Conservation (phyloP, 2,329 filamentous ascomycete species). For the Trichoderma aggressivum region DNA sequence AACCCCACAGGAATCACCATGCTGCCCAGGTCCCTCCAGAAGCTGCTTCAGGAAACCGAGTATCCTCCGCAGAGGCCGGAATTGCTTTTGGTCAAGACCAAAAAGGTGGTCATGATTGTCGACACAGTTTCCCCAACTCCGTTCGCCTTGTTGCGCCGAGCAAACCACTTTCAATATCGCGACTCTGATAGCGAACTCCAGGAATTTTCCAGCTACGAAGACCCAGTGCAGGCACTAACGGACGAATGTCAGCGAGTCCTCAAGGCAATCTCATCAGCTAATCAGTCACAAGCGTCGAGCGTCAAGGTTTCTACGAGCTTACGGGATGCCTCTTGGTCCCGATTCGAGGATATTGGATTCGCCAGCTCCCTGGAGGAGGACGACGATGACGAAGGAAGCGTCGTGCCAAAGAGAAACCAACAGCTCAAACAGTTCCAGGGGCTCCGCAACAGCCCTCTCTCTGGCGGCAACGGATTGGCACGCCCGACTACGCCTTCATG, state of each 20-base stretch:
- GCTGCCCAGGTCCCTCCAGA: conserved; percentile 86
- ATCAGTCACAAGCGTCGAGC: conserved; percentile 75
- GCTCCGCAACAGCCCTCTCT: conserved; percentile 63
- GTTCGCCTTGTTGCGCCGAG: conserved; percentile 82
- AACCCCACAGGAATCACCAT: conserved; percentile 75
- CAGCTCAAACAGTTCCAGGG: conserved; percentile 36
- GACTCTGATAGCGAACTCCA: conserved; percentile 83
- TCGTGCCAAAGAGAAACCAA: conserved; percentile 37
- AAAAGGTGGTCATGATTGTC: conserved; percentile 95
- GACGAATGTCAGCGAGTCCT: conserved; percentile 93
- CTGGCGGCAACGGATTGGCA: conserved; percentile 60
- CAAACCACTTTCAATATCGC: conserved; percentile 92
- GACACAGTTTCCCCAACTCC: conserved; percentile 92
- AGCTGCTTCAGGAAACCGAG: conserved; percentile 85
- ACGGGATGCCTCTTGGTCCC: conserved; percentile 89
- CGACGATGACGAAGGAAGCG: conserved; percentile 59
- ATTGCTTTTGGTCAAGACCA: conserved; percentile 74
- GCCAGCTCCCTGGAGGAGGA: conserved; percentile 70
- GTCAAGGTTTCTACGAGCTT: conserved; percentile 69
- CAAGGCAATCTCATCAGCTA: conserved; percentile 80
- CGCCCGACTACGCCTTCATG: conserved; percentile 94
- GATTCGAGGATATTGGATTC: conserved; percentile 94
- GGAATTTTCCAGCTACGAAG: conserved; percentile 82
- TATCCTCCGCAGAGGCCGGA: conserved; percentile 81
- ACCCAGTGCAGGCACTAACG: conserved; percentile 81